A percentile compares a stretch with the other conserved stretches of the same genome.
Conservation (phyloP, 345 rosid genomes). For the Draba incana region DNA sequence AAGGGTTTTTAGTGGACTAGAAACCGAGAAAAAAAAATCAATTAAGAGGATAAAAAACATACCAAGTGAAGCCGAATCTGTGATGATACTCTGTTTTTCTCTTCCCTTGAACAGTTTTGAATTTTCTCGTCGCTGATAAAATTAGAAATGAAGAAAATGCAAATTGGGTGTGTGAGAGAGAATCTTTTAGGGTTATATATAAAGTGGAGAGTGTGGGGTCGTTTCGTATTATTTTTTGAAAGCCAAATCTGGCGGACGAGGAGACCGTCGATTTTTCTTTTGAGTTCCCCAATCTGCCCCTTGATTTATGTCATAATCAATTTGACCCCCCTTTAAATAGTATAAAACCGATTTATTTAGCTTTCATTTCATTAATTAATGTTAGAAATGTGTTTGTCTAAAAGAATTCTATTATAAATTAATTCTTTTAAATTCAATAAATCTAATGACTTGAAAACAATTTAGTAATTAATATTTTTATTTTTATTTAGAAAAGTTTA, state of each 20-base stretch:
- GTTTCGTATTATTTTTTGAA: constrained; percentile 14
- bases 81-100: not conserved
- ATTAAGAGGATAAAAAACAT: not conserved
- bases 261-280: constrained; percentile 29
- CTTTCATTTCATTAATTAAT: not conserved
- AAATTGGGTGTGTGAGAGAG: constrained; percentile 12
- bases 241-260: constrained; percentile 42
- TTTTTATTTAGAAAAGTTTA: not conserved
- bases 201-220: constrained; percentile 43
- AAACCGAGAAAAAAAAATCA: not conserved
- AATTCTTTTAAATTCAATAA: too few relatives aligned
- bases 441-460: not conserved
- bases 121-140: too few relatives aligned
- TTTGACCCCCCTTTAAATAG: not conserved
- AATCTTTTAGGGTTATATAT: constrained; percentile 42
- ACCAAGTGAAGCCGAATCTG: constrained; percentile 43
- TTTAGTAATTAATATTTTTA: not conserved
- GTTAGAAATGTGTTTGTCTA: not conserved
- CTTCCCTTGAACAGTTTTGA: not conserved
- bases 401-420: too few relatives aligned
- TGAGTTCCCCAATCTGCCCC: constrained; percentile 14
- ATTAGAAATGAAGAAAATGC: constrained; percentile 12
- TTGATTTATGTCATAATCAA: constrained; percentile 18
- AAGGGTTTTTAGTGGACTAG: not conserved
- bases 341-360: not conserved